Percentiles rank a stretch among this genome's conserved stretches.
phyloP scores from a whole-genome alignment of 331 rosid genomes.

The Pyracantha coccinea region DNA sequence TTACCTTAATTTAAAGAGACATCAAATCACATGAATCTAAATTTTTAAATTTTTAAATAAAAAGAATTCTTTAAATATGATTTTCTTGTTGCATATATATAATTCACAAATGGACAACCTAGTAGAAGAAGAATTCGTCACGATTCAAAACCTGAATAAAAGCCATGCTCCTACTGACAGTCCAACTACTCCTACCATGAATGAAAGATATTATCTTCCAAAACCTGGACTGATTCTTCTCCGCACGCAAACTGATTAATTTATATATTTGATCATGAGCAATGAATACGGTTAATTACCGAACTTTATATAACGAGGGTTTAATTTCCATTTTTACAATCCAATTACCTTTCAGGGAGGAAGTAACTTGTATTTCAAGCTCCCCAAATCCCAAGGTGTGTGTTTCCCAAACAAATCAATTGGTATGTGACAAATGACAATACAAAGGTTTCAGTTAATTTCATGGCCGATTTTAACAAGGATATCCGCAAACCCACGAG shows the following conservation, averaged over 20 bases:
- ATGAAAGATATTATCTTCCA: neutral
- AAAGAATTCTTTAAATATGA: neutral
- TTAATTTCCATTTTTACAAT: neutral
- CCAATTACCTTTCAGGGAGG: neutral
- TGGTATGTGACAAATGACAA: neutral
- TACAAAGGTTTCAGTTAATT: no score
- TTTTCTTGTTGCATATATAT: neutral
- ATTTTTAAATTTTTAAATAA: no score
- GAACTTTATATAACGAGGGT: neutral
- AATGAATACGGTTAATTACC: neutral
- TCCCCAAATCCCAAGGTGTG: neutral
- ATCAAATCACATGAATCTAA: no score
- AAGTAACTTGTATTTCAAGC: neutral
- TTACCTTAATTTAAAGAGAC: neutral
- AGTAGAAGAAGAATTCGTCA: neutral
- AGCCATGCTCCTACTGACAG: conserved; percentile 7
- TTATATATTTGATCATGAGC: neutral
- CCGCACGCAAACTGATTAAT: neutral
- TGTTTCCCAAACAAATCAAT: neutral
- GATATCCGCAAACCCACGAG: no score
- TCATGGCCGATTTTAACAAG: no score
- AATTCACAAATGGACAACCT: neutral
- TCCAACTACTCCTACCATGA: neutral
- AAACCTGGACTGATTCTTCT: neutral
- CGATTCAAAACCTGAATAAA: neutral